phyloP scores from a whole-genome alignment of 2,329 filamentous ascomycete genomes.

The Teratosphaeria gauchensis region DNA sequence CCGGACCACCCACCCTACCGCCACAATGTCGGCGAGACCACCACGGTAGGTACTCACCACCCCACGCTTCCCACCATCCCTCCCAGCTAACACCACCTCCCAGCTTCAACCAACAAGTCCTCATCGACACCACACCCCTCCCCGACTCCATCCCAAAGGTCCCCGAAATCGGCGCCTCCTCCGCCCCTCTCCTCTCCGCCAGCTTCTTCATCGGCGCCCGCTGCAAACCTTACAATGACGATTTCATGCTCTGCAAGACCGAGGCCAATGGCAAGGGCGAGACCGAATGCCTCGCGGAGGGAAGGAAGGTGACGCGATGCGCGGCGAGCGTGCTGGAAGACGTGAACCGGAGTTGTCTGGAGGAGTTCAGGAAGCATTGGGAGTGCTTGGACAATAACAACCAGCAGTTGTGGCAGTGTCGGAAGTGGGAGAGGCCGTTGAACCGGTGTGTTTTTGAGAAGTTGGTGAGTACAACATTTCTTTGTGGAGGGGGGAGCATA shows the following conservation, averaged over 20 bases:
- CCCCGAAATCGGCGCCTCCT: constrained; percentile 85
- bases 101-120: constrained; percentile 89
- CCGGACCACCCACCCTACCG: constrained; percentile 2
- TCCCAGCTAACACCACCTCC: constrained; percentile 3
- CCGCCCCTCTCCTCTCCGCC: constrained; percentile 82
- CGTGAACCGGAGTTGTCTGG: constrained; percentile 88
- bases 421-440: constrained; percentile 74
- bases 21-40: constrained; percentile 52
- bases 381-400: constrained; percentile 94
- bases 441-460: constrained; percentile 97
- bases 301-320: constrained; percentile 90
- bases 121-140: constrained; percentile 93
- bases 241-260: constrained; percentile 99
- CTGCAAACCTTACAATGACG: constrained; percentile 93
- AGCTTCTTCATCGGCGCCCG: constrained; percentile 95
- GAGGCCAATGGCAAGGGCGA: constrained; percentile 86
- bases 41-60: constrained; percentile 41
- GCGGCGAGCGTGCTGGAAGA: constrained; percentile 94
- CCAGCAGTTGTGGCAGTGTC: constrained; percentile 94
- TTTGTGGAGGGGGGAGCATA: not conserved
- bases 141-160: constrained; percentile 87
- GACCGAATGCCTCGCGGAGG: constrained; percentile 91
- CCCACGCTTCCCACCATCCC: not conserved
- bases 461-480: constrained; percentile 55
- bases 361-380: constrained; percentile 90